Base-by-base conservation (phyloP, 75 land plant genomes). In the Pinus taeda region DNA sequence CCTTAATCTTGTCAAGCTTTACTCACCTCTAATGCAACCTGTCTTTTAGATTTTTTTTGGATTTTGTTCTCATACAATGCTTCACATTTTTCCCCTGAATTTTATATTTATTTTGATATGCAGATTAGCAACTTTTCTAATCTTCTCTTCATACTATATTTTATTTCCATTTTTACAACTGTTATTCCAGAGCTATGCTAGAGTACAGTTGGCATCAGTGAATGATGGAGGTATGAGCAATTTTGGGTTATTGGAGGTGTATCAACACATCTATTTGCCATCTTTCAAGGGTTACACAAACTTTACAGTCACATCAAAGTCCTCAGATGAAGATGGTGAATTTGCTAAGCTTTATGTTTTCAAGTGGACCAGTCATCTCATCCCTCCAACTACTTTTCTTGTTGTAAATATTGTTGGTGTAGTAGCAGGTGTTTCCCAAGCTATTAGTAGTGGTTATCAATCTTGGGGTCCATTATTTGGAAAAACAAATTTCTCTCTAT, bases 201-300 rank as follows among this genome's bases (percentile, higher is more conserved):
- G 99, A 90, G 95, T 77, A 91, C 91, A 11, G 95, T 96, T 2
- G 92, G 99, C 24, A 90, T 96, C 53, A 97, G 94, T 42, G 99
- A 94, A 64, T 96, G 99, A 97, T 96, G 99, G 99, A 90, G 99
- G 30, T 94, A 96, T 60, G 99, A 96, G 71, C 99, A 96, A 80
- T 96, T 96, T 73, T 96, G 99, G 99, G 99, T 96, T 66, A 95
- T 95, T 77, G 98, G 98, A 63, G 98, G 98, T 18, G 91, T 92
- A 64, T 95, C n/a, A n/a, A n/a, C n/a, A n/a, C n/a, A n/a, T n/a
- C n/a, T n/a, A n/a, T n/a, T n/a, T n/a, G n/a, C n/a, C n/a, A n/a
- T n/a, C n/a, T n/a, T n/a, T n/a, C n/a, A n/a, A n/a, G n/a, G n/a
- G n/a, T n/a, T n/a, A n/a, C n/a, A n/a, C n/a, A n/a, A n/a, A n/a